phyloP scores from a whole-genome alignment of 805 yeast genomes.

The Saccharomycopsis sp. region DNA sequence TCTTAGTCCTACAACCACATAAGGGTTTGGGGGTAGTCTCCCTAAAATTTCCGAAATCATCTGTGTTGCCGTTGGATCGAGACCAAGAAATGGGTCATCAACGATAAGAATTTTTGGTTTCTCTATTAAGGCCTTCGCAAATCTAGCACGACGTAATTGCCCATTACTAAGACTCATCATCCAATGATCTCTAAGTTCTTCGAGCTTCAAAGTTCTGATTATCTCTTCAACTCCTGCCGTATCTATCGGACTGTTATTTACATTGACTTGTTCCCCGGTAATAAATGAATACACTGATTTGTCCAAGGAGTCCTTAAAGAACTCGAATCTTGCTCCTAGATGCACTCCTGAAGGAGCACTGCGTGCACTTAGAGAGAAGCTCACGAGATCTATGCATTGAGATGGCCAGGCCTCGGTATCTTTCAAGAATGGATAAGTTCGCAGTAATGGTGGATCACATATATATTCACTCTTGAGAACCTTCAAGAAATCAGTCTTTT shows the following conservation, averaged over 20 bases:
- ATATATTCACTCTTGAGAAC: constrained; percentile 50
- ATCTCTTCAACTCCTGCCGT: constrained; percentile 35
- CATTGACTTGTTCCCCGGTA: constrained; percentile 7
- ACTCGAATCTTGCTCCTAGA: constrained; percentile 84
- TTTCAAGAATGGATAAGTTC: constrained; percentile 45
- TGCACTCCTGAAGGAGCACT: constrained; percentile 45
- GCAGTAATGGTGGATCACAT: constrained; percentile 44
- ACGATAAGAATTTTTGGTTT: constrained; percentile 62
- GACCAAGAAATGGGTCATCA: constrained; percentile 90
- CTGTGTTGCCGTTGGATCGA: constrained; percentile 68
- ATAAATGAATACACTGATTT: constrained; percentile 33
- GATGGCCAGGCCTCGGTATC: constrained; percentile 19
- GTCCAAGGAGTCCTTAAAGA: constrained; percentile 78
- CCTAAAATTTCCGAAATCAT: constrained; percentile 51
- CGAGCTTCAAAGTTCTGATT: constrained; percentile 46
- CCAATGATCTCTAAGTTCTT: constrained; percentile 62
- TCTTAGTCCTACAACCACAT: constrained; percentile 69
- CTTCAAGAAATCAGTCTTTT: constrained; percentile 47
- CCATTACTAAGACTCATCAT: constrained; percentile 88
- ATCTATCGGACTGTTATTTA: constrained; percentile 27
- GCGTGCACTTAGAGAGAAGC: constrained; percentile 34
- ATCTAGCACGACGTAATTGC: constrained; percentile 82
- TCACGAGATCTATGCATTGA: constrained; percentile 33
- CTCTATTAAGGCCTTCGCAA: constrained; percentile 66
- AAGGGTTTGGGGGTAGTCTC: constrained; percentile 39